phyloP scores from a whole-genome alignment of 2,329 filamentous ascomycete species.

The Claviceps digitariae region DNA sequence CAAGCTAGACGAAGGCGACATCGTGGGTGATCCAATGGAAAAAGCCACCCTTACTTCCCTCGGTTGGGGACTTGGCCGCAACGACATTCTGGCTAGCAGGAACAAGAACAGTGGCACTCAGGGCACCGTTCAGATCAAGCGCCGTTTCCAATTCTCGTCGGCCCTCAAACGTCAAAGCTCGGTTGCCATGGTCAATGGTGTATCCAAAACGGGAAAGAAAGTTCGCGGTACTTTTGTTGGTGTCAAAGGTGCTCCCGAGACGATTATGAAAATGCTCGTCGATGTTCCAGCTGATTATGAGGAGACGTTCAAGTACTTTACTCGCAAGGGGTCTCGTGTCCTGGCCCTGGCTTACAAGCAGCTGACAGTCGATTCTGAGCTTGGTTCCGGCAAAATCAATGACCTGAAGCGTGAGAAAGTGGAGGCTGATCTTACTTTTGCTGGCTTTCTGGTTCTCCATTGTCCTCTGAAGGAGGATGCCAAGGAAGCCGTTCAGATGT shows the following conservation, averaged over 20 bases:
- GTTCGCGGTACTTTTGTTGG: conserved; percentile 78
- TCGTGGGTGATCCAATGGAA: conserved; percentile 98
- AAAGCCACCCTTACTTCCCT: conserved; percentile 85
- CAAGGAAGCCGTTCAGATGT: conserved; percentile 84
- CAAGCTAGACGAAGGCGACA: conserved; percentile 89
- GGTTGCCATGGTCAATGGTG: conserved; percentile 66
- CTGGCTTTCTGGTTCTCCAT: conserved; percentile 89
- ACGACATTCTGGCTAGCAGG: conserved; percentile 64
- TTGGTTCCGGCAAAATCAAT: conserved; percentile 77
- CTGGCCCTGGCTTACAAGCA: conserved; percentile 91
- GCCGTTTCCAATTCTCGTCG: conserved; percentile 96
- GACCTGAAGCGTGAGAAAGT: conserved; percentile 88
- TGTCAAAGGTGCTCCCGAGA: conserved; percentile 95
- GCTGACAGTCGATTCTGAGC: conserved; percentile 65
- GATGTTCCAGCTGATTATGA: conserved; percentile 79
- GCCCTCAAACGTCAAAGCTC: conserved; percentile 93
- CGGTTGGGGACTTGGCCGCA: conserved; percentile 83
- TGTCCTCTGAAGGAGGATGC: conserved; percentile 95
- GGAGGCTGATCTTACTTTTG: conserved; percentile 73
- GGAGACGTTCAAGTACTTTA: conserved; percentile 97
- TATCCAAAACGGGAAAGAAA: conserved; percentile 61
- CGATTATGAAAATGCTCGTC: conserved; percentile 84
- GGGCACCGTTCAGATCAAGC: conserved; percentile 84
- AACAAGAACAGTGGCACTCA: conserved; percentile 21
- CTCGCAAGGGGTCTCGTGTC: conserved; percentile 86